Conservation (phyloP, 306 rosid species). For the Pterocarpus macrocarpus region DNA sequence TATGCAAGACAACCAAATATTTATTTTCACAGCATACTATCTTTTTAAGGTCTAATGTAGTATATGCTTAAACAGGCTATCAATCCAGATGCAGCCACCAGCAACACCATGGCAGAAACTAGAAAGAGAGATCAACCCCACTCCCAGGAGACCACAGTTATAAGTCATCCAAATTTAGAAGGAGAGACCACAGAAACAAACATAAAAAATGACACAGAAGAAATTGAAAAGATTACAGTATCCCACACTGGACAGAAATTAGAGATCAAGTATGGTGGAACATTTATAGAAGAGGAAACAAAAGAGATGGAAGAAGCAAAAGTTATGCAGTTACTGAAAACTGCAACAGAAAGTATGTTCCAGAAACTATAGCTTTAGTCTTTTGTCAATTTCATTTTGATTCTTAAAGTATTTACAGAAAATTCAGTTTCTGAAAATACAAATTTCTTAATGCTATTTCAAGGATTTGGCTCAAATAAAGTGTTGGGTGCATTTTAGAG, state of each 20-base stretch:
- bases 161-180: background rate
- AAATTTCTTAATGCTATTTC: too few species aligned
- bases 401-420: too few species aligned
- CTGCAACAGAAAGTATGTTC: background rate
- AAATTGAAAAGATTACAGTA: background rate
- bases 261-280: background rate
- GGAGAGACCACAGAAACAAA: background rate
- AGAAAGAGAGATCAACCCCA: background rate
- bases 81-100: constrained; percentile 23
- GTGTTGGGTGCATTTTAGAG: too few species aligned
- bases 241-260: background rate
- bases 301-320: constrained; percentile 2
- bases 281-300: background rate
- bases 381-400: too few species aligned
- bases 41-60: background rate
- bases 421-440: too few species aligned
- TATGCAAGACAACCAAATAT: background rate
- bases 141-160: background rate
- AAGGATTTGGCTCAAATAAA: too few species aligned
- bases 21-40: constrained; percentile 7
- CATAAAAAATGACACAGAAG: background rate
- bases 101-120: background rate
- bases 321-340: background rate
- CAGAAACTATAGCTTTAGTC: too few species aligned
- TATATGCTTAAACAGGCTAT: constrained; percentile 34